Evolutionary conservation across 331 rosid genomes (phyloP).

Genomic region (Arachis monticola): DNA sequence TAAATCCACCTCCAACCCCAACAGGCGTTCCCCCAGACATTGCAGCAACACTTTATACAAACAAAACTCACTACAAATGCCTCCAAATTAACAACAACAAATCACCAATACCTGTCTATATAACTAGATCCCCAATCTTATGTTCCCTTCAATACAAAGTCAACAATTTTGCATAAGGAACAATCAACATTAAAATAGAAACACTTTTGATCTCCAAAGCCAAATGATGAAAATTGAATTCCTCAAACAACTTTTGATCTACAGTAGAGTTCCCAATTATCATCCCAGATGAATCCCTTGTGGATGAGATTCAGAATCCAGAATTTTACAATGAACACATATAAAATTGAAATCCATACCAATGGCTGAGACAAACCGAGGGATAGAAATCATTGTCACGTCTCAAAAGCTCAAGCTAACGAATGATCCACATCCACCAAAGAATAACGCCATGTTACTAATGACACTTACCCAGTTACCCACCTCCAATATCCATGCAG

Average conservation of each 20-base stretch:
- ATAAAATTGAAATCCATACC: neutral
- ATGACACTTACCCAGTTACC: constrained; percentile 1
- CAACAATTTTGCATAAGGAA: constrained; percentile 25
- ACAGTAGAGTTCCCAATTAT: constrained; percentile 23
- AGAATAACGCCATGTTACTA: constrained; percentile 15
- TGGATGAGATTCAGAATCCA: constrained; percentile 41
- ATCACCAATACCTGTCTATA: constrained; percentile 44
- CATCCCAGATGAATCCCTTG: constrained; percentile 30
- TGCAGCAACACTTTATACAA: constrained; percentile 43
- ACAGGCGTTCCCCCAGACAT: constrained; percentile 98
- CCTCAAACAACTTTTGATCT: constrained; percentile 8
- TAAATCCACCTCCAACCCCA: constrained; percentile 70
- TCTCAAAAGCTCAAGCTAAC: constrained; percentile 20
- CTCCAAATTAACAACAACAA: constrained; percentile 41
- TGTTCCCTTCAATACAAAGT: constrained; percentile 36
- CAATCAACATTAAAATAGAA: constrained; percentile 24
- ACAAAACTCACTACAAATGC: constrained; percentile 44
- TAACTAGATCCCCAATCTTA: constrained; percentile 34
- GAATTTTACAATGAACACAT: neutral
- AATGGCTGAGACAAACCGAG: constrained; percentile 21
- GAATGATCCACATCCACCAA: constrained; percentile 18
- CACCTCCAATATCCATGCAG: constrained; percentile 41
- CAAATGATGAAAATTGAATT: constrained; percentile 32
- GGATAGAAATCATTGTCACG: constrained; percentile 37
- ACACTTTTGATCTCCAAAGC: constrained; percentile 35